Evolutionary conservation across 2,329 filamentous ascomycete species (phyloP), one percentile per base, ranked within the genome.

Genomic region (Celoporthe dispersa): DNA sequence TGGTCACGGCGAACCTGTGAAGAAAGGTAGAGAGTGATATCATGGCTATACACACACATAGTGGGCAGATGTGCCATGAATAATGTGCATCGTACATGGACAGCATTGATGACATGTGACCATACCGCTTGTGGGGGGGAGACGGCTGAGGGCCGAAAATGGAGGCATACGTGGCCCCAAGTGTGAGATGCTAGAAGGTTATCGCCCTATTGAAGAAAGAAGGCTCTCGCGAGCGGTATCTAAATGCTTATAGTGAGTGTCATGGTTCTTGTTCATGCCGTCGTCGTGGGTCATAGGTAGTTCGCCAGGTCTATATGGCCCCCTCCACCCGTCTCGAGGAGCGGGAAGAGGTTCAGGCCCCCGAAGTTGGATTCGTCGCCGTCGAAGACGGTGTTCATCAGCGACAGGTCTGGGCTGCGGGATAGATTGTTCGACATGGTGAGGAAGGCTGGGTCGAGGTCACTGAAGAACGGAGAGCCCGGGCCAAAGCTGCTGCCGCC

Each of bases 281-380:
- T n/a, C 44, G 44, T 48, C 44, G 6, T 48, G 9, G 6, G 25
- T 57, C 14, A 80, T 41, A 81, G 74, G 62, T 80, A 80, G 55
- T 81, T 80, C 1, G 79, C 84, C 55, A 87, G 76, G 74, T 87
- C 85, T 67, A 87, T 87, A 9, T 85, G 85, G 0, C 85, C 85
- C 1, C 84, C 84, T 0, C 85, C 85, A 1, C 84, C 84, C 0
- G 81, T 81, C 51, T 87, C 85, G 48, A 87, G 75, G 62, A 87
- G 70, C 0, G 85, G 82, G 73, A 87, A 87, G 19, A 87, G 68
- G 66, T 87, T 87, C 31, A 87, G 68, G 1, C 80, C 72, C 70
- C 83, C 75, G 75, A 85, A 75, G 69, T 81, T 73, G 35, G 82
- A 79, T 66, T 86, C 84, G 4, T 76, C 78, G 6, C 83, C 83